Evolutionary conservation across 2,329 filamentous ascomycete species (phyloP).

Genomic region (Aureobasidium sp.): DNA sequence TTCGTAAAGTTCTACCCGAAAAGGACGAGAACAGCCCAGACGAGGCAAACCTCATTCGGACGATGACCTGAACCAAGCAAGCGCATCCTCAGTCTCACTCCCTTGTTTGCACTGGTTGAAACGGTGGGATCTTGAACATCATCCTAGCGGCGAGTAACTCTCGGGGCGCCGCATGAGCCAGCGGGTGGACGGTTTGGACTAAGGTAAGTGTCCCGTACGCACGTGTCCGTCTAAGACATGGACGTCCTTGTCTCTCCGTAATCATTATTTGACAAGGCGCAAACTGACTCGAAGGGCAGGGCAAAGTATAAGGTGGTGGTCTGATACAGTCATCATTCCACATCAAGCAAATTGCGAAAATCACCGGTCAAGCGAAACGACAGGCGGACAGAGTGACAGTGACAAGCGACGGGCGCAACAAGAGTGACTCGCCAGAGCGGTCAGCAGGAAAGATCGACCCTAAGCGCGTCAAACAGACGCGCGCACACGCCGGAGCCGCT

Average conservation of each 20-base stretch:
- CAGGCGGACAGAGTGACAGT: slow-evolving; percentile 2
- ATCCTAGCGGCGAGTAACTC: neutral
- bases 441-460: slow-evolving; percentile 8
- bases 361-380: slow-evolving; percentile 8
- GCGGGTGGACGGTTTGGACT: slow-evolving; percentile 6
- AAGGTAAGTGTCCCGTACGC: slow-evolving; percentile 13
- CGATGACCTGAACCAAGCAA: neutral
- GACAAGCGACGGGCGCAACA: neutral
- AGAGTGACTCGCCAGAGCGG: slow-evolving; percentile 3
- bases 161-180: slow-evolving; percentile 11
- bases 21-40: neutral
- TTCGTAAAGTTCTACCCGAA: neutral
- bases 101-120: neutral
- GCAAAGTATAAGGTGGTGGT: neutral
- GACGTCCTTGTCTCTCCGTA: neutral
- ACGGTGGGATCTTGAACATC: slow-evolving; percentile 6
- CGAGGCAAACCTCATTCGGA: neutral
- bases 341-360: neutral
- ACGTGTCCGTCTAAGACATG: slow-evolving; percentile 8
- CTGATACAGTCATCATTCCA: neutral
- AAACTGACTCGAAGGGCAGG: slow-evolving; percentile 6
- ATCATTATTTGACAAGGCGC: slow-evolving; percentile 2
- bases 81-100: slow-evolving; percentile 1
- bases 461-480: slow-evolving; percentile 15
- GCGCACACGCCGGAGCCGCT: slow-evolving; percentile 13